A percentile compares a stretch with the other conserved stretches of the same genome.
These are phyloP conservation scores for Arthrobotrys musiformis DNA, from an alignment of 2,329 filamentous ascomycete genomes.

Conservation along the genomic window DNA sequence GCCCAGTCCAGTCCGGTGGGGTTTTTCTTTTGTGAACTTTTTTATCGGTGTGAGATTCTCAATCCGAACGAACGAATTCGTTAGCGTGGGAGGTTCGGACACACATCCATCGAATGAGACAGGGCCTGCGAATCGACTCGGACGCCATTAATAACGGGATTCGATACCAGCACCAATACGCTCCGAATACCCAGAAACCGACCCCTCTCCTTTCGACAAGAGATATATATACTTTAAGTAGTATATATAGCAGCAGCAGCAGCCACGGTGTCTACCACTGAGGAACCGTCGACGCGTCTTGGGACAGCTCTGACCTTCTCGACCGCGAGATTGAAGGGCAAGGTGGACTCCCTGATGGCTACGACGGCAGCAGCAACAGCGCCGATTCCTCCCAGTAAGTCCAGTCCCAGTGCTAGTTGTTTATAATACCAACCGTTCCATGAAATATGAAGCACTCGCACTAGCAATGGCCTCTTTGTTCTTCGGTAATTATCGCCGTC, in stretches of 20 bases:
- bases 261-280: conserved; percentile 24
- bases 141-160: neutral
- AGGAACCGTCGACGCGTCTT: conserved; percentile 51
- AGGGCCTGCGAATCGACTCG: conserved; percentile 26
- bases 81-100: conserved; percentile 29
- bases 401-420: too few species aligned
- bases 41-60: conserved; percentile 12
- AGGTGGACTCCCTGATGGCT: conserved; percentile 45
- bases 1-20: neutral
- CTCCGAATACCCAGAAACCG: neutral
- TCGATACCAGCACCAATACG: neutral
- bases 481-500: neutral
- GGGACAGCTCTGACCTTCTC: conserved; percentile 29
- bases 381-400: conserved; percentile 47
- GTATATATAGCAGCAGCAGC: neutral
- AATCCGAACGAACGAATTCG: conserved; percentile 20
- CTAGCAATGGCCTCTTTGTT: neutral
- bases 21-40: neutral
- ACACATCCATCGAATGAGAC: conserved; percentile 32
- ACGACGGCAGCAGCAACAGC: conserved; percentile 42
- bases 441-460: too few species aligned
- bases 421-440: too few species aligned
- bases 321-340: conserved; percentile 37
- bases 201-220: too few species aligned
- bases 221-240: too few species aligned